phyloP scores from a whole-genome alignment of 1,139 yeast genomes.

The Magnusiomyces ingens region DNA sequence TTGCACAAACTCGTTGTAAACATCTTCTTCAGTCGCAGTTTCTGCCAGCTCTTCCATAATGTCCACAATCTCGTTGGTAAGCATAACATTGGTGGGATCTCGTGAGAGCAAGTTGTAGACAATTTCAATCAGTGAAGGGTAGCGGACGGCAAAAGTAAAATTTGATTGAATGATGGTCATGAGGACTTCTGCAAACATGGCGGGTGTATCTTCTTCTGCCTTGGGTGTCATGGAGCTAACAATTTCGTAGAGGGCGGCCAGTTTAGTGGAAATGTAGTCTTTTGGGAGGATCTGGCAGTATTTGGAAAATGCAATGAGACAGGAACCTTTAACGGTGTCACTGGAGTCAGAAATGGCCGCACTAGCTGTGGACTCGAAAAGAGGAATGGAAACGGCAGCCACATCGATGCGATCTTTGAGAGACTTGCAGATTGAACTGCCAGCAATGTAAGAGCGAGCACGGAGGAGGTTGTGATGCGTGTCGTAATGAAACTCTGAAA shows the following conservation, averaged over 20 bases:
- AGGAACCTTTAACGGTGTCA: conserved; percentile 20
- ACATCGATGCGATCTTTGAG: conserved; percentile 14
- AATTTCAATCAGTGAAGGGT: conserved; percentile 43
- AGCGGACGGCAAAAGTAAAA: conserved; percentile 35
- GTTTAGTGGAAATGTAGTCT: conserved; percentile 13
- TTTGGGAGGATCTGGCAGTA: conserved; percentile 17
- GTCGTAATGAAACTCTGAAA: conserved; percentile 12
- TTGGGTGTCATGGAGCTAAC: conserved; percentile 47
- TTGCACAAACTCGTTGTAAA: conserved; percentile 40
- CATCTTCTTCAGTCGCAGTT: conserved; percentile 39
- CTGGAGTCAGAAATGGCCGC: conserved; percentile 18
- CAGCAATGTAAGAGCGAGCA: conserved; percentile 23
- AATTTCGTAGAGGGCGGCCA: conserved; percentile 20
- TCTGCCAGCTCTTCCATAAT: conserved; percentile 54
- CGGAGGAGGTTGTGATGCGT: conserved; percentile 19
- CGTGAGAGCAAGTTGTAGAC: conserved; percentile 60
- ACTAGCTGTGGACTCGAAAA: conserved; percentile 18
- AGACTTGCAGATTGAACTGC: conserved; percentile 18
- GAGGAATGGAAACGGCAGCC: conserved; percentile 13
- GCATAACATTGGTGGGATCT: conserved; percentile 69
- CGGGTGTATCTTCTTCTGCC: conserved; percentile 76
- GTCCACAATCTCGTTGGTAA: conserved; percentile 52
- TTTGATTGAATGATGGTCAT: conserved; percentile 48
- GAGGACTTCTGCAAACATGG: conserved; percentile 66
- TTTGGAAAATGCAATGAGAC: conserved; percentile 21